A percentile compares a stretch with the other conserved stretches of the same genome.
Evolutionary conservation across 2,329 filamentous ascomycete genomes (phyloP).

Genomic region (Claviceps fusiformis): DNA sequence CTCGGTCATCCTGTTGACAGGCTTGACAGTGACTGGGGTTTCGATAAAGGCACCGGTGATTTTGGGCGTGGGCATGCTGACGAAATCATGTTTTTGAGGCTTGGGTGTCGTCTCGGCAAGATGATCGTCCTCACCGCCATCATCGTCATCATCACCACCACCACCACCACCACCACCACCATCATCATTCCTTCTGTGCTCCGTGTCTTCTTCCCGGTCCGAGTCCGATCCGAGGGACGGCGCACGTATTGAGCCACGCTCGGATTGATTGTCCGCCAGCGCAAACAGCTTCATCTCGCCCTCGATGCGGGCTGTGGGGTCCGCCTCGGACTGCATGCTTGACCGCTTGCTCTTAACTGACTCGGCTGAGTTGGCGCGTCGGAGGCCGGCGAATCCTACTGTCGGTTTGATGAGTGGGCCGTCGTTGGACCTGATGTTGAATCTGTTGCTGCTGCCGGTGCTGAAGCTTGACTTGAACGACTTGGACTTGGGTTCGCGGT

Average conservation of each 20-base stretch:
- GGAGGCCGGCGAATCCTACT: conserved; percentile 34
- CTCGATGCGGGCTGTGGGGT: conserved; percentile 43
- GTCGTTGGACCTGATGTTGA: conserved; percentile 11
- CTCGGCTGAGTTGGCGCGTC: conserved; percentile 29
- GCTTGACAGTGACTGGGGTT: conserved; percentile 35
- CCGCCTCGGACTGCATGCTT: conserved; percentile 36
- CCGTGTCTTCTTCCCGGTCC: conserved; percentile 13
- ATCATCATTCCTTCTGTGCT: conserved; percentile 12
- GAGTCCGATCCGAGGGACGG: conserved; percentile 26
- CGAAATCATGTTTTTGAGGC: conserved; percentile 28
- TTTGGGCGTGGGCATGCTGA: conserved; percentile 38
- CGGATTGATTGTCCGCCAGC: conserved; percentile 39
- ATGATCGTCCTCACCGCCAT: conserved; percentile 1
- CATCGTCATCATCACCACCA: conserved; percentile 10
- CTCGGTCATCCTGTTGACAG: conserved; percentile 17
- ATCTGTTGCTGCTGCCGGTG: not conserved
- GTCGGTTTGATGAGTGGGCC: conserved; percentile 20
- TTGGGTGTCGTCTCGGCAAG: conserved; percentile 33
- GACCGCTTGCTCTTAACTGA: conserved; percentile 34
- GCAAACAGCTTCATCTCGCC: conserved; percentile 44
- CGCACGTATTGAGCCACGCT: conserved; percentile 38
- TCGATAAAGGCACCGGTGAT: conserved; percentile 44
- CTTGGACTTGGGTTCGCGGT: not conserved
- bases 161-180: conserved; percentile 8
- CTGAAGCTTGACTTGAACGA: not conserved